Evolutionary conservation across 345 rosid genomes (phyloP), one percentile per base, ranked within the genome.

Genomic region (Syzygium oleosum): DNA sequence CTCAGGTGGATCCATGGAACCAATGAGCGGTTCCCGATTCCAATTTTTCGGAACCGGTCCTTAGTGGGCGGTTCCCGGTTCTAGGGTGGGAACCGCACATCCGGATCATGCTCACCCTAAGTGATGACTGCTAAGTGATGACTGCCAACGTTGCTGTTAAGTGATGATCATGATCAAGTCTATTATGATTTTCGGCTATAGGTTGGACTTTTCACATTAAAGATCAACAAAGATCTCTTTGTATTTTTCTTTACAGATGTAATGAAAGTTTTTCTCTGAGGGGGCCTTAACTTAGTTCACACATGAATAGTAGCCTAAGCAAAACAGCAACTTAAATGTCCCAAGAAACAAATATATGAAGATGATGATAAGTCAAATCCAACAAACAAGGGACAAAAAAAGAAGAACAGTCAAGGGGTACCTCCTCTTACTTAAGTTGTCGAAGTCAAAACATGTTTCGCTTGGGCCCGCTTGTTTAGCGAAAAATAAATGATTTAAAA

Each of bases 21-120:
- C 29, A 11, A 58, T 1, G 15, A n/a, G 25, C 25, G 0, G 3
- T 58, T 58, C 15, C 0, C 3, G 6, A 0, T 58, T 58, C 0
- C 6, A 58, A 58, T 25, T 58, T 58, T 25, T 58, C 0, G 3
- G 23, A 58, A 0, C 27, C 7, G 9, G 1, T 25, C 1, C 3
- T 58, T 25, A 25, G 15, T 58, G 0, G 3, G 1, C 0, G 6
- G 0, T 58, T 58, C 27, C 1, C 19, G 29, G 4, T 58, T 58
- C 11, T 0, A 23, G 2, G n/a, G 4, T 58, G 29, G 2, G 63
- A 23, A 23, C 1, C 14, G 0, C 11, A 14, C 63, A 23, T 13
- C 11, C 3, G 0, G 12, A 58, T 15, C 31, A 58, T 58, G 27
- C 31, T 25, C 31, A 58, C 31, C 29, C 59, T 51, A 51, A 51